phyloP scores from a whole-genome alignment of 2,329 filamentous ascomycete species.

The Bipolaris sorokiniana region DNA sequence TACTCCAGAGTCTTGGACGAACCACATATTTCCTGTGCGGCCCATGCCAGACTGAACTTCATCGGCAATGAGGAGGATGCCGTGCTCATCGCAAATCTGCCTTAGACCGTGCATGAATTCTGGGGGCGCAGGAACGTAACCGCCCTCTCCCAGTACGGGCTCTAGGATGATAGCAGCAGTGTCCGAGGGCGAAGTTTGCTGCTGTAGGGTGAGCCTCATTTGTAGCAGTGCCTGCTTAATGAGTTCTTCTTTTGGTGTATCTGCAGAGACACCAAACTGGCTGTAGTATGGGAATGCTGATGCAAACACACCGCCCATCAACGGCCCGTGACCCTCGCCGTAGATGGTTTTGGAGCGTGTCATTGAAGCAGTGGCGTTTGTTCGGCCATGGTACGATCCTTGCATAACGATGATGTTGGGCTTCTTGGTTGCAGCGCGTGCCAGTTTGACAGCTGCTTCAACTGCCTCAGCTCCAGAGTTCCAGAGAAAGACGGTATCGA shows the following conservation, averaged over 20 bases:
- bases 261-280: conserved; percentile 31
- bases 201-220: conserved; percentile 34
- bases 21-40: conserved; percentile 54
- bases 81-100: conserved; percentile 53
- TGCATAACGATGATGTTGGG: conserved; percentile 44
- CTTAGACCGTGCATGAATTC: conserved; percentile 45
- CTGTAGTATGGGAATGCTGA: conserved; percentile 41
- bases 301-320: conserved; percentile 41
- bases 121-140: conserved; percentile 39
- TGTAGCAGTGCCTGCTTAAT: conserved; percentile 34
- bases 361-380: conserved; percentile 40
- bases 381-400: conserved; percentile 40
- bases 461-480: conserved; percentile 42
- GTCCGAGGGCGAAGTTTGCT: conserved; percentile 37
- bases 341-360: conserved; percentile 41
- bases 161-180: conserved; percentile 41
- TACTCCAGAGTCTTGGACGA: conserved; percentile 52
- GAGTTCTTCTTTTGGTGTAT: conserved; percentile 35
- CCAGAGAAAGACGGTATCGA: conserved; percentile 40
- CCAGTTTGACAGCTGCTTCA: conserved; percentile 38
- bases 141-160: conserved; percentile 38
- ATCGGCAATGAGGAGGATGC: conserved; percentile 52
- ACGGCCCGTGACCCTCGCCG: conserved; percentile 37
- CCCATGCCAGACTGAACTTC: conserved; percentile 55
- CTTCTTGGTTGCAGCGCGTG: conserved; percentile 39